Evolutionary conservation across 208 protist genomes (phyloP).

Genomic region (Trypanosomatidae sp.): DNA sequence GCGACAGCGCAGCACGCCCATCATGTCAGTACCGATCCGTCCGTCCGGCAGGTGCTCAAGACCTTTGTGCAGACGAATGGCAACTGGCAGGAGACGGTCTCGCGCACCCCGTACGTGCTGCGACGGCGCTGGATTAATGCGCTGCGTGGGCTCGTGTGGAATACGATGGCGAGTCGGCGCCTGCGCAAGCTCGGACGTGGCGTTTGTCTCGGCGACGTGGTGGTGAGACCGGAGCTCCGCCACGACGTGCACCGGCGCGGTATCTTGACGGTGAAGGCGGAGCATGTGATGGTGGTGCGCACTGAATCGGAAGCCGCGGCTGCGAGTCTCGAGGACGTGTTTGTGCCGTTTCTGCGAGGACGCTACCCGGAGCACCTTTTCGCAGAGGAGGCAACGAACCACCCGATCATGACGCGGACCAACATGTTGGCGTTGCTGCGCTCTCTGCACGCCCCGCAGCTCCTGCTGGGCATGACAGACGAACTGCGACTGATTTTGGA

Average conservation of each 20-base stretch:
- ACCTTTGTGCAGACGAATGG: constrained; percentile 60
- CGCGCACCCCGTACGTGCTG: constrained; percentile 66
- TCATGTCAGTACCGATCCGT: constrained; percentile 57
- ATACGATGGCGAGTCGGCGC: constrained; percentile 74
- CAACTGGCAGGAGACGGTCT: constrained; percentile 62
- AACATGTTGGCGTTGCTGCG: constrained; percentile 66
- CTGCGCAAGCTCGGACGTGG: constrained; percentile 29
- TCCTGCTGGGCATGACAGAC: constrained; percentile 68
- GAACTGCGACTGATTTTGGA: constrained; percentile 56
- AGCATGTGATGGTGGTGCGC: constrained; percentile 67
- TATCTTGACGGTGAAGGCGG: constrained; percentile 69
- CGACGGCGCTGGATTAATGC: constrained; percentile 83
- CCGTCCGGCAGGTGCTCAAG: constrained; percentile 67
- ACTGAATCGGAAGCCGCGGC: constrained; percentile 41
- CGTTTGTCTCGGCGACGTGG: constrained; percentile 77
- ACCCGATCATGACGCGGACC: constrained; percentile 72
- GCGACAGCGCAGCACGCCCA: constrained; percentile 63
- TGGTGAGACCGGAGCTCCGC: constrained; percentile 62
- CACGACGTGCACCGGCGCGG: constrained; percentile 52
- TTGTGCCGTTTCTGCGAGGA: constrained; percentile 81
- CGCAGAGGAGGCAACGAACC: constrained; percentile 40
- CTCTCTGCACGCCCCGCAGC: constrained; percentile 55
- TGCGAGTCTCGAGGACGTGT: constrained; percentile 77
- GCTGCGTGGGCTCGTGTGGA: constrained; percentile 77
- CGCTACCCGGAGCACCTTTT: constrained; percentile 59